These are phyloP conservation scores for Trifolium subterraneum DNA, from an alignment of 306 rosid species.

Conservation along the genomic window DNA sequence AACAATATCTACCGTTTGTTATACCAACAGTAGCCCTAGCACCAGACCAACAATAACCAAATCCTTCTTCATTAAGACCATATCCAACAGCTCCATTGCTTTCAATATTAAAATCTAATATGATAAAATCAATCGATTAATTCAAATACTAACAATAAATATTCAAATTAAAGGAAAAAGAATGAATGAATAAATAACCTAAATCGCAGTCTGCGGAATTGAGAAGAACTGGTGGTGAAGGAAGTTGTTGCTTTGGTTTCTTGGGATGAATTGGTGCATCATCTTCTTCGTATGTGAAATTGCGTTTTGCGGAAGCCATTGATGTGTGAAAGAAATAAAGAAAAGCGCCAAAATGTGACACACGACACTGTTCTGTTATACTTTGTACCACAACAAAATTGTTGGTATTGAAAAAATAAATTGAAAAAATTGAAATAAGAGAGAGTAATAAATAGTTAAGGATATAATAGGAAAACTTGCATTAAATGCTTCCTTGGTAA, in stretches of 20 bases:
- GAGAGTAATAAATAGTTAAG: no score
- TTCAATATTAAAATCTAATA: slow-evolving; percentile 55
- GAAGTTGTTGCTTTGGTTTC: slow-evolving; percentile 2
- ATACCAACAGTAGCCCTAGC: slow-evolving; percentile 62
- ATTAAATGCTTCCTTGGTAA: no score
- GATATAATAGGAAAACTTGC: no score
- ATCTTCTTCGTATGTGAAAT: not conserved
- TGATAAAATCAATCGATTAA: not conserved
- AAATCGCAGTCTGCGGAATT: slow-evolving; percentile 29
- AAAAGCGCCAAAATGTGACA: slow-evolving; percentile 19
- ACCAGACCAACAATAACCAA: slow-evolving; percentile 73
- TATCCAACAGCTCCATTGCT: slow-evolving; percentile 39
- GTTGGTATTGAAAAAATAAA: no score
- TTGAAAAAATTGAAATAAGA: no score
- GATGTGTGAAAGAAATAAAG: not conserved
- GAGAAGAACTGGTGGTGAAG: slow-evolving; percentile 12
- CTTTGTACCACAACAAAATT: no score
- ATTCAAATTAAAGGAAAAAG: not conserved
- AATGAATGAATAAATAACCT: not conserved
- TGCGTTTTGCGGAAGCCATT: slow-evolving; percentile 33
- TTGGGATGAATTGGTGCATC: not conserved
- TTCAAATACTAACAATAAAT: not conserved
- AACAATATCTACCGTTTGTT: slow-evolving; percentile 59
- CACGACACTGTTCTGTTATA: no score
- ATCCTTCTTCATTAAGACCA: slow-evolving; percentile 56